Conservation (phyloP, 2,329 filamentous ascomycete species). For the Drechmeria coniospora region DNA sequence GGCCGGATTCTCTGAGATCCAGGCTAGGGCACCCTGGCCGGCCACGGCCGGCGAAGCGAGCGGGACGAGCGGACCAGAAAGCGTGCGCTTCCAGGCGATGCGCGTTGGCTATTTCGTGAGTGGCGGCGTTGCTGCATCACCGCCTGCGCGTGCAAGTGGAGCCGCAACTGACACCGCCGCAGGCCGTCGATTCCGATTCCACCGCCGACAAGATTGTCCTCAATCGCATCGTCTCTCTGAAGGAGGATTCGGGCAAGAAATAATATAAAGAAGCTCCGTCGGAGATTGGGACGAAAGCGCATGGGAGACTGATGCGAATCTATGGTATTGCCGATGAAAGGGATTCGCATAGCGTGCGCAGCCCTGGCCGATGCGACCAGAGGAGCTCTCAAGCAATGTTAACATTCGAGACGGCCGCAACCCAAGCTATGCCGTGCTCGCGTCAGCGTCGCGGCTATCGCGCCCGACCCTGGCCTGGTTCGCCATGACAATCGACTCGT, state of each 20-base stretch:
- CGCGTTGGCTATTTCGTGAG: conserved; percentile 69
- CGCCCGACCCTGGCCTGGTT: too few species aligned
- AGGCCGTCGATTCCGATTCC: conserved; percentile 64
- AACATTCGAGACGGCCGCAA: too few species aligned
- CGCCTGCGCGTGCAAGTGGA: neutral
- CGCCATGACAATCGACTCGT: too few species aligned
- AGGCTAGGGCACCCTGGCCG: conserved; percentile 62
- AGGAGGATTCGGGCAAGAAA: conserved; percentile 66
- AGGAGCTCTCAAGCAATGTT: too few species aligned
- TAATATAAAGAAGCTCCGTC: too few species aligned
- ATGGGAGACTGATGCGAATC: too few species aligned
- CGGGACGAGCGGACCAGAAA: conserved; percentile 50
- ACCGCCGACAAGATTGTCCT: conserved; percentile 68
- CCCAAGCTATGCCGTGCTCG: too few species aligned
- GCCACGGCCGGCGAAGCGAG: conserved; percentile 57
- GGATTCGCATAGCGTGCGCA: too few species aligned
- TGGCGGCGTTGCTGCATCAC: conserved; percentile 3
- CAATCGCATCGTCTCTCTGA: conserved; percentile 83
- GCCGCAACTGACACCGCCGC: conserved; percentile 2
- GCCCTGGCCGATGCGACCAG: too few species aligned
- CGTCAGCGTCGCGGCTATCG: too few species aligned
- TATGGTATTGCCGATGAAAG: too few species aligned
- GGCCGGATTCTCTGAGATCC: conserved; percentile 66
- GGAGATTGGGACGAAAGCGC: too few species aligned
- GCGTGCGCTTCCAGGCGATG: conserved; percentile 81